Percentiles rank a stretch among this genome's conserved stretches.
Conservation (phyloP, 2,329 filamentous ascomycete species). For the Cytospora chrysosperma region DNA sequence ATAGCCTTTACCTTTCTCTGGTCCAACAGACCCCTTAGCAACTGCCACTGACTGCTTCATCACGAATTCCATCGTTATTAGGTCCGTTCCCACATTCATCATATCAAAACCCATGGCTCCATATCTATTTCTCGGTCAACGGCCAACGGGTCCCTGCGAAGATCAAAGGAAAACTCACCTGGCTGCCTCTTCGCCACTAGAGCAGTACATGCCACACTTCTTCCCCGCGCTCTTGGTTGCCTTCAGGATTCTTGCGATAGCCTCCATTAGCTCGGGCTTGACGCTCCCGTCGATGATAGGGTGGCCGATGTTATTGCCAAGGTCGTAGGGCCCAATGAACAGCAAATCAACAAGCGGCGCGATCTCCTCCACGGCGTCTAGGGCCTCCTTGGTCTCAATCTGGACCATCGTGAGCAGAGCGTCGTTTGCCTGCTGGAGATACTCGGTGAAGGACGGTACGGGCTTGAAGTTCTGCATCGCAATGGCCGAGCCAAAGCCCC, state of each 20-base stretch:
- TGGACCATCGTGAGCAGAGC: slow-evolving; percentile 64
- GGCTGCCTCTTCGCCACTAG: slow-evolving; percentile 55
- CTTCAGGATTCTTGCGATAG: slow-evolving; percentile 56
- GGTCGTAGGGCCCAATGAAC: slow-evolving; percentile 66
- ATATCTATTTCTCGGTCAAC: slow-evolving; percentile 34
- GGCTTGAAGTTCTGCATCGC: slow-evolving; percentile 49
- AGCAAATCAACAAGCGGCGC: slow-evolving; percentile 62
- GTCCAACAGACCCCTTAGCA: slow-evolving; percentile 42
- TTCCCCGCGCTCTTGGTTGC: slow-evolving; percentile 63
- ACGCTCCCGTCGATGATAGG: slow-evolving; percentile 62
- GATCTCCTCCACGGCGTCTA: slow-evolving; percentile 61
- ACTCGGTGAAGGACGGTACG: slow-evolving; percentile 50
- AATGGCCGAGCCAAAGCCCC: slow-evolving; percentile 58
- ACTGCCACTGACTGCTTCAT: slow-evolving; percentile 47
- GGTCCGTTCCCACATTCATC: slow-evolving; percentile 58
- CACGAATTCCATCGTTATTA: slow-evolving; percentile 47
- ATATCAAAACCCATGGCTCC: slow-evolving; percentile 61
- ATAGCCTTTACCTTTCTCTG: slow-evolving; percentile 42
- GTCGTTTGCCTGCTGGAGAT: slow-evolving; percentile 56
- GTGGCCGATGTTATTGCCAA: slow-evolving; percentile 62
- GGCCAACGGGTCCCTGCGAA: too few relatives aligned
- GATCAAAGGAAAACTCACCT: slow-evolving; percentile 11
- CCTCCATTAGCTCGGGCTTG: slow-evolving; percentile 56
- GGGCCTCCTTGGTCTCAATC: slow-evolving; percentile 64
- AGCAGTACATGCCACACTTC: slow-evolving; percentile 62